phyloP scores from a whole-genome alignment of 2,329 filamentous ascomycete genomes.

The Lachnellula willkommii region DNA sequence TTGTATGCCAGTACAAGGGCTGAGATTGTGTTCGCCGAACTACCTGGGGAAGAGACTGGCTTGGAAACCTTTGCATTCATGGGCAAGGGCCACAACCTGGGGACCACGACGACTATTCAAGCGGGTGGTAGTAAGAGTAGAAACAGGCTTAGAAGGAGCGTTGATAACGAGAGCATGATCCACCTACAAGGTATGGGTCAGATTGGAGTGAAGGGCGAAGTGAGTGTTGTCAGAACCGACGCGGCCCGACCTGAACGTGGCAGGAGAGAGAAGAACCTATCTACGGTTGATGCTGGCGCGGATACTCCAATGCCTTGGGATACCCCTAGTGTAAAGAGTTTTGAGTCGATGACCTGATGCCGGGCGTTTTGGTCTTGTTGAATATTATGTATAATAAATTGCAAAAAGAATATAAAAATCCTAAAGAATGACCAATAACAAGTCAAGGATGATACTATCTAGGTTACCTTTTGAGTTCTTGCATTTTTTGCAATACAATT shows the following conservation, averaged over 20 bases:
- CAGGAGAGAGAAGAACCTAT: background rate
- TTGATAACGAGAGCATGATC: conserved; percentile 17
- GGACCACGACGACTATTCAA: conserved; percentile 14
- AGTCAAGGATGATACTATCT: too few species aligned
- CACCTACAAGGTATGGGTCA: conserved; percentile 22
- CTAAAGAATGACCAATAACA: too few species aligned
- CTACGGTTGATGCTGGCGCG: background rate
- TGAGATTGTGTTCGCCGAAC: conserved; percentile 47
- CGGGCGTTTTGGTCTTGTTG: too few species aligned
- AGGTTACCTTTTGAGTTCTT: too few species aligned
- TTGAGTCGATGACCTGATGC: background rate
- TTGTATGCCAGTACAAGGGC: conserved; percentile 49
- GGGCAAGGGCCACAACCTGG: conserved; percentile 18
- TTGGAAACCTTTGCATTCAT: conserved; percentile 44
- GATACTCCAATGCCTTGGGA: background rate
- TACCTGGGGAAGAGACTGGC: conserved; percentile 42
- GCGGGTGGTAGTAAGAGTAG: conserved; percentile 1
- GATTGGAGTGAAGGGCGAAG: conserved; percentile 24
- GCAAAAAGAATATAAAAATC: too few species aligned
- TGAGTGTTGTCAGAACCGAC: conserved; percentile 10
- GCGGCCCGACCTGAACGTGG: background rate
- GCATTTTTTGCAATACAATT: too few species aligned
- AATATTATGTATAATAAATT: too few species aligned
- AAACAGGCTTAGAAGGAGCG: background rate
- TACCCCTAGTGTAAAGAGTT: background rate